Evolutionary conservation across 352 stramenopile genomes (phyloP).

Genomic region (Phytophthora pini): DNA sequence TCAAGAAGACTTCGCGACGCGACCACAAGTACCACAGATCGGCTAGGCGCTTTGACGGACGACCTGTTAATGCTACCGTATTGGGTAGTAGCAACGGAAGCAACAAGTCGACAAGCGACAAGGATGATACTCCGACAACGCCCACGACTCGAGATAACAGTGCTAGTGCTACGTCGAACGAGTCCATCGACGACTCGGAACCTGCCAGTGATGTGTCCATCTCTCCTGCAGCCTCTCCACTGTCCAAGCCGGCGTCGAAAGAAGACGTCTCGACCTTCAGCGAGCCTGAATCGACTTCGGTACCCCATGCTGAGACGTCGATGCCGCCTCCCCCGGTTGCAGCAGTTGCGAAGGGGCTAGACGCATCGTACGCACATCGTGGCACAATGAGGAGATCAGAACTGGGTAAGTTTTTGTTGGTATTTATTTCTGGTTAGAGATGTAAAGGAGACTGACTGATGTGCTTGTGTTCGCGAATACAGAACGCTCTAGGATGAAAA

Average conservation of each 20-base stretch:
- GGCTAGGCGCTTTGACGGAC: constrained; percentile 34
- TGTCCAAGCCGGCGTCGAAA: constrained; percentile 33
- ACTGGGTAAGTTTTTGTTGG: constrained; percentile 35
- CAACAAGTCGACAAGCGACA: constrained; percentile 28
- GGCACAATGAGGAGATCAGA: constrained; percentile 45
- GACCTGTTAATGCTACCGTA: constrained; percentile 15
- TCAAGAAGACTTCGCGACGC: constrained; percentile 28
- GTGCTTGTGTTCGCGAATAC: constrained; percentile 16
- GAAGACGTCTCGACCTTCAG: constrained; percentile 35
- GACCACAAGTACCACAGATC: constrained; percentile 49
- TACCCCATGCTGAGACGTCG: constrained; percentile 6
- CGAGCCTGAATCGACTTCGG: constrained; percentile 23
- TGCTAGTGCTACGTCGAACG: constrained; percentile 46
- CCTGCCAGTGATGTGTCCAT: constrained; percentile 42
- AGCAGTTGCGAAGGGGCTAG: constrained; percentile 14
- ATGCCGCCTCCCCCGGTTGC: constrained; percentile 7
- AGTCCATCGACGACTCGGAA: constrained; percentile 49
- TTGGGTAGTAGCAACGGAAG: constrained; percentile 32
- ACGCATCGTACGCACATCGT: constrained; percentile 31
- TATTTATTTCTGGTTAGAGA: neutral
- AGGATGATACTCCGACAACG: constrained; percentile 16
- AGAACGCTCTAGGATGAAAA: constrained; percentile 40
- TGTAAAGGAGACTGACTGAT: constrained; percentile 15
- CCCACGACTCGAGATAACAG: constrained; percentile 36
- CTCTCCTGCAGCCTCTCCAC: constrained; percentile 29